Percentiles rank a stretch among this genome's conserved stretches.
Conservation (phyloP, 1,139 yeast genomes). For the Wickerhamomyces sp. region DNA sequence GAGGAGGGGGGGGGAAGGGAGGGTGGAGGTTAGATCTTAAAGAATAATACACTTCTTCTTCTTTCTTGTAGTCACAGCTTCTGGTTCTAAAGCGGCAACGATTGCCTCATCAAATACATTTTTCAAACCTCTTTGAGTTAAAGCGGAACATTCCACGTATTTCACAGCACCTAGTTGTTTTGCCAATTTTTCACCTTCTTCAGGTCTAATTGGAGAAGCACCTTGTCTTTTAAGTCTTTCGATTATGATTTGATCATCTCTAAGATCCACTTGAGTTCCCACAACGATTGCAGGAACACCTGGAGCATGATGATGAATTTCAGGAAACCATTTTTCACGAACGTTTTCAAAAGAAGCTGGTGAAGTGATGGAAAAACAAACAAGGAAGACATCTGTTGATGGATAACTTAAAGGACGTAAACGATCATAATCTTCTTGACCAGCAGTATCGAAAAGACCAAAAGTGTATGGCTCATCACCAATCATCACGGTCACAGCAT, state of each 20-base stretch:
- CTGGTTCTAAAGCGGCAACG: constrained; percentile 92
- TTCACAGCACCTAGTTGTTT: constrained; percentile 92
- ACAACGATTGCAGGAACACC: constrained; percentile 95
- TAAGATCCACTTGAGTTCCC: constrained; percentile 91
- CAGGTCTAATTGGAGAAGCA: constrained; percentile 78
- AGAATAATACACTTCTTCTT: constrained; percentile 79
- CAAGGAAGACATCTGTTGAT: constrained; percentile 91
- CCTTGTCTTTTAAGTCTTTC: constrained; percentile 89
- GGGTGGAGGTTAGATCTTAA: no score
- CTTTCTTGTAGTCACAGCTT: constrained; percentile 58
- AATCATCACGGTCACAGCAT: constrained; percentile 96
- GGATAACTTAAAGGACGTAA: constrained; percentile 95
- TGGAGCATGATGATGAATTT: constrained; percentile 96
- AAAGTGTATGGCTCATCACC: constrained; percentile 97
- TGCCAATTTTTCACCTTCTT: constrained; percentile 89
- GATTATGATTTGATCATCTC: constrained; percentile 87
- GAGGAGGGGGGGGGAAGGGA: no score
- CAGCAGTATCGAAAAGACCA: constrained; percentile 96
- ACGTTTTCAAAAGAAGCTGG: constrained; percentile 99
- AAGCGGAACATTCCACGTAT: constrained; percentile 96
- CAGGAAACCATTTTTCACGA: constrained; percentile 97
- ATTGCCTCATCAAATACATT: constrained; percentile 97
- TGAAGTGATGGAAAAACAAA: constrained; percentile 90
- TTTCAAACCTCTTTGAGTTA: constrained; percentile 92
- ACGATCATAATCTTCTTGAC: constrained; percentile 98